Percentiles rank a stretch among this genome's conserved stretches.
Evolutionary conservation across 768 basidiomycete genomes (phyloP).

Genomic region (Lactifluus echinatus): DNA sequence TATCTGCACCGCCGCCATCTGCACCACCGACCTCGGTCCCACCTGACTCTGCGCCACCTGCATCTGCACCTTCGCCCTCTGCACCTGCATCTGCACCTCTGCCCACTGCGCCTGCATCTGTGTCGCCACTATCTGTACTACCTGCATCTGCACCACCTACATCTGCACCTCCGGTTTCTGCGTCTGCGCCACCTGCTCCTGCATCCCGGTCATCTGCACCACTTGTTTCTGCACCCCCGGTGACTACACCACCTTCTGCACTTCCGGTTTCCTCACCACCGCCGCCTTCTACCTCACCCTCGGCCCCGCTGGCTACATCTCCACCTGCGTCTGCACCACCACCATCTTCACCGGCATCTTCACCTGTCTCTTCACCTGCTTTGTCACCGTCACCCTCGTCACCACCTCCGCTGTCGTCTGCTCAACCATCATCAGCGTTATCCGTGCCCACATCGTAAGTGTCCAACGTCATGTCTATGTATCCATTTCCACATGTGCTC

Average conservation of each 20-base stretch:
- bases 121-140: background rate
- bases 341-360: slow-evolving; percentile 1
- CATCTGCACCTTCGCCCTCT: slow-evolving; percentile 2
- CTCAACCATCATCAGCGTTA: slow-evolving; percentile 21
- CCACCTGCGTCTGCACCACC: slow-evolving; percentile 18
- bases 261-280: no score
- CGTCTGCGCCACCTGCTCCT: background rate
- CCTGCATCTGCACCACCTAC: background rate
- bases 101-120: background rate
- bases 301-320: slow-evolving; percentile 1
- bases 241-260: no score
- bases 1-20: background rate
- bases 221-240: background rate
- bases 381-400: background rate
- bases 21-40: no score
- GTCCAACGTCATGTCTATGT: background rate
- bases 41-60: slow-evolving; percentile 15
- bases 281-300: no score
- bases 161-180: background rate
- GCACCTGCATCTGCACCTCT: background rate
- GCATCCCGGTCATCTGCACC: background rate
- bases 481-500: background rate
- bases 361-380: background rate
- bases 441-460: slow-evolving; percentile 12
- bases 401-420: slow-evolving; percentile 18